Base-by-base conservation (phyloP, 345 rosid species). In the Diplotaxis tenuifolia region DNA sequence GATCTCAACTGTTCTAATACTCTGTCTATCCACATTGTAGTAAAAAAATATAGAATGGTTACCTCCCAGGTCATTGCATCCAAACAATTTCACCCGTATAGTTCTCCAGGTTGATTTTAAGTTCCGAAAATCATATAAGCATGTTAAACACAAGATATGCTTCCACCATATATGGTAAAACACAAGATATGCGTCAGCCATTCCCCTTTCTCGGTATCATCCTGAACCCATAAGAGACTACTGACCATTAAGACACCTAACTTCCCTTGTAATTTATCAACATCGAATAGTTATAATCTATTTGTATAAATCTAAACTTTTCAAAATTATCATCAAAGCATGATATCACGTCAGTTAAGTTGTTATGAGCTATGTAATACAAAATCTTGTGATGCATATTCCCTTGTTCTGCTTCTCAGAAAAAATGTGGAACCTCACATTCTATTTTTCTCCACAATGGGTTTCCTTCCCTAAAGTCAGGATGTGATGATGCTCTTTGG, bases 191-290 rank as follows among this genome's bases (percentile, higher is more conserved):
- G 32, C 20, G 22, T 42, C 7, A 9, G 23, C 52, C 21, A 25
- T 40, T 12, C 14, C 7, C 1, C 53, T 14, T 62, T 22, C 1
- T 38, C 21, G 19, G 12, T 6, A 5, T 40, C 53, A 40, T 62
- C 31, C 0, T 12, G 29, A 38, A 36, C 29, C 67, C 67, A 62
- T 10, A 62, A n/a, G n/a, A n/a, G n/a, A n/a, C n/a, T n/a, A 0
- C 67, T 40, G 16, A 21, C 4, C 7, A 62, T 1, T 20, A 12
- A 0, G 11, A 20, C 8, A 62, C 66, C 49, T 62, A 62, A 22
- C 16, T 62, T 38, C 67, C 52, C 52, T 62, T 62, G 18, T 62
- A 36, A 52, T 59, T 58, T 57, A 57, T 34, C 40, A 34, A 1
- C 28, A n/a, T n/a, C n/a, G n/a, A n/a, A n/a, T n/a, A n/a, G n/a